These are phyloP conservation scores for Xylariaceae sp. DNA, from an alignment of 2,329 filamentous ascomycete species.

Conservation along the genomic window DNA sequence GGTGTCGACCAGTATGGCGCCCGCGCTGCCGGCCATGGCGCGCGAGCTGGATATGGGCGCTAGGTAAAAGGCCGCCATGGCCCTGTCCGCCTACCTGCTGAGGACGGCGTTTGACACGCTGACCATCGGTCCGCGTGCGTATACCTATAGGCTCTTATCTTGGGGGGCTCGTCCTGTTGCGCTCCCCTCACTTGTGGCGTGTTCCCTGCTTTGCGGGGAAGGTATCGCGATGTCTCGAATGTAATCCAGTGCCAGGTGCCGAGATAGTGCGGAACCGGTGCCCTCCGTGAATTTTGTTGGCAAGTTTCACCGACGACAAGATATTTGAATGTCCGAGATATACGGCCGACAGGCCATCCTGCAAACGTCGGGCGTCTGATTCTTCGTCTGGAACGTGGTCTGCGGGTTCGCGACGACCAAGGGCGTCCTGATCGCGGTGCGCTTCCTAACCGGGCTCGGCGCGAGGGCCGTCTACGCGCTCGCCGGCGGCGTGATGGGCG, in stretches of 20 bases:
- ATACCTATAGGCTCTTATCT: no score
- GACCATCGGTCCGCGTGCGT: constrained; percentile 30
- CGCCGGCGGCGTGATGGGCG: constrained; percentile 38
- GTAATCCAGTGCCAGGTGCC: no score
- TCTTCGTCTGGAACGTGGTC: constrained; percentile 40
- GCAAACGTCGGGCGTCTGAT: constrained; percentile 38
- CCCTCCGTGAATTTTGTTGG: constrained; percentile 6
- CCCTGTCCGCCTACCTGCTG: constrained; percentile 34
- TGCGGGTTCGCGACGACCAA: constrained; percentile 34
- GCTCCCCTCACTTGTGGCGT: no score
- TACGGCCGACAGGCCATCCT: constrained; percentile 36
- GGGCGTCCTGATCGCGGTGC: constrained; percentile 32
- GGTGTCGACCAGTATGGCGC: constrained; percentile 45
- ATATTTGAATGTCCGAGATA: constrained; percentile 36
- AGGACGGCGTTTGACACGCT: constrained; percentile 36
- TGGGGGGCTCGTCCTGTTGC: no score
- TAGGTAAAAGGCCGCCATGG: constrained; percentile 39
- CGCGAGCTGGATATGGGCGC: constrained; percentile 42
- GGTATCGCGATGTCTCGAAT: no score
- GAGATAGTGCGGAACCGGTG: no score
- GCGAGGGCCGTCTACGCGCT: constrained; percentile 38
- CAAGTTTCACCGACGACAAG: background rate
- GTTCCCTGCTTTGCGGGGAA: no score
- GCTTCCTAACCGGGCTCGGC: constrained; percentile 41
- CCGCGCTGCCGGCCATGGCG: constrained; percentile 40